A percentile compares a stretch with the other conserved stretches of the same genome.
Conservation (phyloP, 768 basidiomycete species). For the Boletus rufocinnamomeus region DNA sequence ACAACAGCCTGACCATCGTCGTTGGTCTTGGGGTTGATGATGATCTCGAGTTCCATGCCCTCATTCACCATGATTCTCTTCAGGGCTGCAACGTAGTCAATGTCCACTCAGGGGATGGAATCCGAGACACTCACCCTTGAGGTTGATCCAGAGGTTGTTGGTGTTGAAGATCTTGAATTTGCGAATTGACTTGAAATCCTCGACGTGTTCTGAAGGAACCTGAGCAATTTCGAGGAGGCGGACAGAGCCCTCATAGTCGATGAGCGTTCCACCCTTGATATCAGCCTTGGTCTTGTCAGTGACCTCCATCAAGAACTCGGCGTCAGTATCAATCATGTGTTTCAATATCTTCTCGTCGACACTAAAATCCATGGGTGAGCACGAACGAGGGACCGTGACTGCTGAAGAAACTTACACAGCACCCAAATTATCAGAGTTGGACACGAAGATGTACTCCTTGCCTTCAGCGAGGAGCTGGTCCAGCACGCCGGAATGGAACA, state of each 20-base stretch:
- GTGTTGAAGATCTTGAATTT: conserved; percentile 86
- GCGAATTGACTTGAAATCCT: conserved; percentile 73
- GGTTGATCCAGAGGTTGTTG: conserved; percentile 63
- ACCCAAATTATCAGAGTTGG: conserved; percentile 77
- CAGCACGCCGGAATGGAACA: conserved; percentile 70
- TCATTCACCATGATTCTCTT: conserved; percentile 74
- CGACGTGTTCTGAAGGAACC: conserved; percentile 69
- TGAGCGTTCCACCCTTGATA: conserved; percentile 71
- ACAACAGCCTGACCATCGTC: conserved; percentile 72
- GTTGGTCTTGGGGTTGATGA: conserved; percentile 70
- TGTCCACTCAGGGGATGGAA: neutral
- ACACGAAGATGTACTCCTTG: conserved; percentile 79
- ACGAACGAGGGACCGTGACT: neutral
- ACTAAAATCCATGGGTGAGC: conserved; percentile 32
- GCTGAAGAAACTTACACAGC: conserved; percentile 48
- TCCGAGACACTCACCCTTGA: conserved; percentile 38
- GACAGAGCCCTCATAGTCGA: conserved; percentile 67
- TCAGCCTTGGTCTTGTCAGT: conserved; percentile 85
- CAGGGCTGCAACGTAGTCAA: conserved; percentile 46
- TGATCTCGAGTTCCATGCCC: conserved; percentile 75
- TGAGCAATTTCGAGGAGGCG: conserved; percentile 78
- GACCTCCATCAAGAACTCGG: conserved; percentile 76
- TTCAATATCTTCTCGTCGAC: conserved; percentile 68
- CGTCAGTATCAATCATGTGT: conserved; percentile 64
- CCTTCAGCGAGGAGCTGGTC: conserved; percentile 69